Conservation (phyloP, 2,329 filamentous ascomycete species). For the Fusarium proliferatum region DNA sequence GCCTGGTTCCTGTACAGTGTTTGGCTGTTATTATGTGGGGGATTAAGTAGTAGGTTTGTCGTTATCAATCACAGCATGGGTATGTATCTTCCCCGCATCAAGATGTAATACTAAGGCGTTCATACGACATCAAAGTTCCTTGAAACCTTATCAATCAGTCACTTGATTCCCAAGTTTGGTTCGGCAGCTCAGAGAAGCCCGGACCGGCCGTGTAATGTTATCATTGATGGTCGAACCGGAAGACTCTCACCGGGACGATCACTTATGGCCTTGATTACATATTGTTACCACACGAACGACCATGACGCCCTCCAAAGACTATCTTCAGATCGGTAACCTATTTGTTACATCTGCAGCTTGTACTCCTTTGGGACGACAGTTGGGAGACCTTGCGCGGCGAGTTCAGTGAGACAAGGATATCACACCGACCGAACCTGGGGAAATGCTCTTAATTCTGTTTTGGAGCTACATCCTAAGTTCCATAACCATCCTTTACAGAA, state of each 20-base stretch:
- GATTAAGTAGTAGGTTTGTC: background rate
- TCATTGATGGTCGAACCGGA: background rate
- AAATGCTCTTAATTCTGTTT: background rate
- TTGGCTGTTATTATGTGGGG: background rate
- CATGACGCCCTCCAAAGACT: background rate
- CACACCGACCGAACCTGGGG: background rate
- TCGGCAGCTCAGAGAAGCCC: background rate
- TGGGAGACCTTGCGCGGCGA: background rate
- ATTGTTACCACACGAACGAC: background rate
- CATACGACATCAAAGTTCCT: background rate
- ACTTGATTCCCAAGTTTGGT: too few species aligned
- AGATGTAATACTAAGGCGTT: background rate
- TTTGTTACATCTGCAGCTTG: background rate
- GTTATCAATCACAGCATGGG: too few species aligned
- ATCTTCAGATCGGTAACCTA: rapidly evolving
- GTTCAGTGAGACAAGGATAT: background rate
- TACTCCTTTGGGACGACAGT: background rate
- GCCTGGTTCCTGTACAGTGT: background rate
- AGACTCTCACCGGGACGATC: background rate
- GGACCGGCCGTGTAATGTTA: background rate
- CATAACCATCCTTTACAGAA: too few species aligned
- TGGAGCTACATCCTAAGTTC: too few species aligned
- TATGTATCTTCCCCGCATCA: background rate
- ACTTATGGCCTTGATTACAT: background rate
- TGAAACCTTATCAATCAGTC: too few species aligned